Percentiles rank a stretch among this genome's conserved stretches.
These are phyloP conservation scores for Salvia sclarea DNA, from an alignment of 305 asterid species.

Conservation along the genomic window DNA sequence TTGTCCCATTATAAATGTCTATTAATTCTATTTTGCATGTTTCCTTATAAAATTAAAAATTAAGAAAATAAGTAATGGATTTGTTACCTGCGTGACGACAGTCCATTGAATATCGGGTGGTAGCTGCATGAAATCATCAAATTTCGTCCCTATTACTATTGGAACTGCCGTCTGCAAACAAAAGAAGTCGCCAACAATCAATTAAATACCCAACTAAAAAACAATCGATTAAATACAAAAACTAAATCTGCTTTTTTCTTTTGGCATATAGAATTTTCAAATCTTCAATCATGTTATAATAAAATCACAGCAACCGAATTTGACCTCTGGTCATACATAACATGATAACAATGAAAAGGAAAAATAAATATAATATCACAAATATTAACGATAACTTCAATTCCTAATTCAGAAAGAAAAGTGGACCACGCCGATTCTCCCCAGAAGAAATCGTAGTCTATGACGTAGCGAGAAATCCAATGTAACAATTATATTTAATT, in stretches of 20 bases:
- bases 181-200: background rate
- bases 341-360: too few relatives aligned
- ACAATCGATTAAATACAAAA: background rate
- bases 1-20: too few relatives aligned
- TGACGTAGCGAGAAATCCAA: background rate
- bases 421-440: background rate
- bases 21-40: too few relatives aligned
- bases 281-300: background rate
- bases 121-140: constrained; percentile 80
- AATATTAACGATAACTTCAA: background rate
- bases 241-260: background rate
- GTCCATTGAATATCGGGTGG: constrained; percentile 83
- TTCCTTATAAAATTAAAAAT: too few relatives aligned
- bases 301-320: background rate
- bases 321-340: background rate
- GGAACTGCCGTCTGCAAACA: constrained; percentile 78
- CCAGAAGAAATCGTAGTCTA: background rate
- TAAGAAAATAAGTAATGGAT: background rate
- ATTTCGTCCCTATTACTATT: constrained; percentile 79
- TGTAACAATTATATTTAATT: background rate
- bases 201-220: background rate
- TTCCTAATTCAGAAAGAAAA: background rate
- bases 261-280: background rate
- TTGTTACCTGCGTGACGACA: constrained; percentile 67
- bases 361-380: background rate